Conservation (phyloP, 164 flowering plant species). For the Umbilicus rupestris region DNA sequence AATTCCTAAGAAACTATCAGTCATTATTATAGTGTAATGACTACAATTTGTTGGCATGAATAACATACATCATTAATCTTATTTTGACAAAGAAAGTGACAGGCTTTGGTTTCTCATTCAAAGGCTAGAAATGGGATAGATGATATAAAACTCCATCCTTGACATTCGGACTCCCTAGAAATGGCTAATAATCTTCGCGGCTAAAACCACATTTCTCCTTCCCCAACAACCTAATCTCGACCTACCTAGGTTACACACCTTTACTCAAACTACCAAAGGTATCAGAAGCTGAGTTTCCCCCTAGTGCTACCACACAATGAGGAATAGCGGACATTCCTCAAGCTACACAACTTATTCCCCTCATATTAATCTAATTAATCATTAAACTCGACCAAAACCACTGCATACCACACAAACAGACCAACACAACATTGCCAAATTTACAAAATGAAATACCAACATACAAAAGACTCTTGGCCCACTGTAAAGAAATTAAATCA, state of each 20-base stretch:
- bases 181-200: slow-evolving; percentile 27
- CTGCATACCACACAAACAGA: no score
- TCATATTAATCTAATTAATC: no score
- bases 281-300: slow-evolving; percentile 51
- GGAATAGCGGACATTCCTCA: slow-evolving; percentile 44
- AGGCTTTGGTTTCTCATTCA: slow-evolving; percentile 71
- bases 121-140: slow-evolving; percentile 77
- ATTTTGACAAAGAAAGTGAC: slow-evolving; percentile 74
- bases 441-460: no score
- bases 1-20: no score
- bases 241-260: slow-evolving; percentile 21
- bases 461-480: no score
- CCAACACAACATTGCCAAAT: no score
- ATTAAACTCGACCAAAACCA: no score
- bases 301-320: slow-evolving; percentile 28
- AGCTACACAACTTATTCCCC: no score
- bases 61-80: slow-evolving; percentile 60
- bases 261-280: slow-evolving; percentile 48
- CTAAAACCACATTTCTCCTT: not conserved
- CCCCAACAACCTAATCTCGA: not conserved
- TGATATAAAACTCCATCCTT: slow-evolving; percentile 61
- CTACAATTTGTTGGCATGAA: not conserved
- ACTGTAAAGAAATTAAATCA: no score
- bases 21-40: not conserved
- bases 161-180: slow-evolving; percentile 69